Conservation (phyloP, 2,329 filamentous ascomycete genomes). For the Fonsecaea multimorphosa region DNA sequence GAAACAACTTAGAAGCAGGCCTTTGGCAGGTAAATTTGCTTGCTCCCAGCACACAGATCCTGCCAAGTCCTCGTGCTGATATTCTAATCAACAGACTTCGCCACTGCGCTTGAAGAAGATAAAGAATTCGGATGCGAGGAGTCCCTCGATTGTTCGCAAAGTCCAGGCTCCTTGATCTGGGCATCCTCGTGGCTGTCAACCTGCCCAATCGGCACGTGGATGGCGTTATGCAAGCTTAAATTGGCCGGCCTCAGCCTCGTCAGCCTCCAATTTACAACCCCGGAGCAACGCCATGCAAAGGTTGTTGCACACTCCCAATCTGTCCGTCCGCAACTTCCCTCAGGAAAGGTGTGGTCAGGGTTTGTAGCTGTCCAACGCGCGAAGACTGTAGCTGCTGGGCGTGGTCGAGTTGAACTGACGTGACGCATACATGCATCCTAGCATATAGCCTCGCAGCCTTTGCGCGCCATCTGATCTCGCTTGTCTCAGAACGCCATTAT, state of each 20-base stretch:
- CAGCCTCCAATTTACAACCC: conserved; percentile 1
- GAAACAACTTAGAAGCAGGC: not conserved
- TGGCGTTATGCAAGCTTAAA: conserved; percentile 2
- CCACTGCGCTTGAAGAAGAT: not conserved
- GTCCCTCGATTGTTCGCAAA: not conserved
- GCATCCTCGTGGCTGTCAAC: not conserved
- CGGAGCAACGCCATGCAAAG: not conserved
- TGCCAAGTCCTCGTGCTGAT: not conserved
- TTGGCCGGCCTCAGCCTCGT: conserved; percentile 3
- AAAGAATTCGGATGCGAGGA: not conserved
- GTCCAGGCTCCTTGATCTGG: not conserved
- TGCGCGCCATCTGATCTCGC: not conserved
- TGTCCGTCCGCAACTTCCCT: not conserved
- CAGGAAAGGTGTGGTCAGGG: not conserved
- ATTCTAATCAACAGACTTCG: not conserved
- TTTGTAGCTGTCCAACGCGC: not conserved
- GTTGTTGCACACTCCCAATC: not conserved
- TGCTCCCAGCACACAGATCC: not conserved
- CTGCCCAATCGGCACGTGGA: not conserved
- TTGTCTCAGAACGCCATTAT: not conserved
- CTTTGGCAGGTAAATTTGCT: not conserved
- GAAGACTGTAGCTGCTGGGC: not conserved
- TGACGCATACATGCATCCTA: not conserved
- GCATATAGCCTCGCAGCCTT: not conserved
- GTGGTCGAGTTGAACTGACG: no score